Evolutionary conservation across 495 filamentous ascomycete genomes (phyloP), one percentile per base, ranked within the genome.

Genomic region (Aspergillus taichungensis): DNA sequence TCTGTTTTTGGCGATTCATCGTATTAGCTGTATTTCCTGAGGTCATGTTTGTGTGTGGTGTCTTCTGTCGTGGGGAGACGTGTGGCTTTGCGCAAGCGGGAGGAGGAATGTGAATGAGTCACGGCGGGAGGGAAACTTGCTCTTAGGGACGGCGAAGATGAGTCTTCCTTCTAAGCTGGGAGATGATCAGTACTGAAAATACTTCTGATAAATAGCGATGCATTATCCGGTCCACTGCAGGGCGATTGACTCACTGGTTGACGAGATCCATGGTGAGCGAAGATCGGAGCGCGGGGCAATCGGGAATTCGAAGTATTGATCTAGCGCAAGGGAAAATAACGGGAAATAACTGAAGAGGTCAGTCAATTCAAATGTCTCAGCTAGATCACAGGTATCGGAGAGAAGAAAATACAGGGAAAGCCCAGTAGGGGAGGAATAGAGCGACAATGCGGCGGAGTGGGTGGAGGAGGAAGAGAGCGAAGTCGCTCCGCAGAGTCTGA

Each of bases 81-180:
- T 43, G 28, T 43, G 18, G 45, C 30, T 52, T 33, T 30, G 37
- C 29, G 13, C 1, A 33, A 6, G 43, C 3, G 18, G 28, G 35
- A 43, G 3, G 33, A 8, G 24, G 37, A 40, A 31, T 10, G 34
- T 38, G 27, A 30, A 42, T 61, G 58, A 64, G 50, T 59, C 53
- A 60, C 47, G 44, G 34, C 11, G 49, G 37, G 42, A 46, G 45
- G 41, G 38, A 42, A 42, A 80, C 85, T 64, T 71, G 88, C 89
- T 98, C 71, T 98, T 98, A 36, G 92, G 92, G 13, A 97, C 88
- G 46, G 92, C 92, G 60, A 98, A 96, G 48, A 98, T 78, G 37
- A 97, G 80, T 54, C 91, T 84, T 64, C 88, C 88, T 74, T 89
- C 88, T 57, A 97, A 74, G 73, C 68, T 65, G 47, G 24, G 3